Conservation (phyloP, 2,329 filamentous ascomycete genomes). For the Arthroderma sp. region DNA sequence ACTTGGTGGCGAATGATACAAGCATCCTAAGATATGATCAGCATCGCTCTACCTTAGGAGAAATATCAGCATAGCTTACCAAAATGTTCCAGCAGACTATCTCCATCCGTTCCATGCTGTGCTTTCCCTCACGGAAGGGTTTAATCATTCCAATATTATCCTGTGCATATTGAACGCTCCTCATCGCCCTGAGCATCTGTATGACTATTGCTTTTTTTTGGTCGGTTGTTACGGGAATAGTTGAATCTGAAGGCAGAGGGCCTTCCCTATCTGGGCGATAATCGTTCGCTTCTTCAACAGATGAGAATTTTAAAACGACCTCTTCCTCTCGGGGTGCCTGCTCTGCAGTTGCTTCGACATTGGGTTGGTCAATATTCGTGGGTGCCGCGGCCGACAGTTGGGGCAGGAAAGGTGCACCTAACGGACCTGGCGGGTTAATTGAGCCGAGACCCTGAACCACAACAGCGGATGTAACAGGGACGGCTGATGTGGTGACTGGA, state of each 20-base stretch:
- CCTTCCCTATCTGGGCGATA: constrained; percentile 5
- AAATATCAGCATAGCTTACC: constrained; percentile 8
- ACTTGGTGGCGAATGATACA: constrained; percentile 16
- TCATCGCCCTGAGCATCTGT: constrained; percentile 22
- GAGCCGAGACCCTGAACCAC: no score
- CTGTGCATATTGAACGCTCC: constrained; percentile 14
- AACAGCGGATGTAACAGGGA: no score
- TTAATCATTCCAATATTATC: constrained; percentile 22
- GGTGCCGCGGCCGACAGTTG: no score
- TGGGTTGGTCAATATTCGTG: background rate
- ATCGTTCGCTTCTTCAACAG: constrained; percentile 12
- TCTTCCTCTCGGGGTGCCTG: background rate
- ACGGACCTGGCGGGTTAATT: no score
- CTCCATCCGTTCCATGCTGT: constrained; percentile 18
- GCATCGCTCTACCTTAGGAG: no score
- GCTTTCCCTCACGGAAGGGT: constrained; percentile 17
- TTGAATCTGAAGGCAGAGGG: constrained; percentile 11
- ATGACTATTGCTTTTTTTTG: constrained; percentile 17
- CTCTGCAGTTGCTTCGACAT: background rate
- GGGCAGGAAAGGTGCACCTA: no score
- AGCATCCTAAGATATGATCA: constrained; percentile 10
- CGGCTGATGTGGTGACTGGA: no score
- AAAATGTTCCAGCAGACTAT: constrained; percentile 22
- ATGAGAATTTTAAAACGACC: constrained; percentile 10
- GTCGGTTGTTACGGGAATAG: constrained; percentile 15